Conservation (phyloP, 345 rosid species). For the Arabidopsis arenosa region DNA sequence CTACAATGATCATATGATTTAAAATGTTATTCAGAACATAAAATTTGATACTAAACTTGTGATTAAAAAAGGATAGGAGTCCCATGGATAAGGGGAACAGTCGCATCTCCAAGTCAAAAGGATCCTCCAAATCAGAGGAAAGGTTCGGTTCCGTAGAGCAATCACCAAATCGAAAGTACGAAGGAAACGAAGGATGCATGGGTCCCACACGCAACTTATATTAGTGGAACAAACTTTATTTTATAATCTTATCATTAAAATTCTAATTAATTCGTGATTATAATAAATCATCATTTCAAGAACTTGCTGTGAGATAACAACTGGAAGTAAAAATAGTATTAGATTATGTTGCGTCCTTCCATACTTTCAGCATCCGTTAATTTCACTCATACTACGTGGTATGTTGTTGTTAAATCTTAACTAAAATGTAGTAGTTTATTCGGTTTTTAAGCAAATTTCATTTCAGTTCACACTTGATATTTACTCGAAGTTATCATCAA, state of each 20-base stretch:
- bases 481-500: background rate
- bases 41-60: background rate
- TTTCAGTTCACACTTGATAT: background rate
- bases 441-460: background rate
- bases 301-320: constrained; percentile 32
- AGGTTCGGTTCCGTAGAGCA: constrained; percentile 39
- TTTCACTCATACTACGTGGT: constrained; percentile 30
- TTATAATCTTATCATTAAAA: background rate
- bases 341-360: constrained; percentile 35
- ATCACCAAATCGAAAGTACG: constrained; percentile 38
- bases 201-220: constrained; percentile 43
- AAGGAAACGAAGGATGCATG: constrained; percentile 29
- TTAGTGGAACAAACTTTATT: constrained; percentile 13
- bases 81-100: constrained; percentile 39
- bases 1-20: constrained; percentile 4
- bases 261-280: constrained; percentile 2
- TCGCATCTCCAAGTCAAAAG: constrained; percentile 33
- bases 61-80: background rate
- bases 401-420: background rate
- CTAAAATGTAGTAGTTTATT: background rate
- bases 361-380: constrained; percentile 31
- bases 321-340: constrained; percentile 29
- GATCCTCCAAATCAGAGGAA: constrained; percentile 38
- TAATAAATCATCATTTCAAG: constrained; percentile 1
- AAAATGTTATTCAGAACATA: constrained; percentile 1